Evolutionary conservation across 169 alveolate genomes (phyloP).

Genomic region (Plasmodium inui): DNA sequence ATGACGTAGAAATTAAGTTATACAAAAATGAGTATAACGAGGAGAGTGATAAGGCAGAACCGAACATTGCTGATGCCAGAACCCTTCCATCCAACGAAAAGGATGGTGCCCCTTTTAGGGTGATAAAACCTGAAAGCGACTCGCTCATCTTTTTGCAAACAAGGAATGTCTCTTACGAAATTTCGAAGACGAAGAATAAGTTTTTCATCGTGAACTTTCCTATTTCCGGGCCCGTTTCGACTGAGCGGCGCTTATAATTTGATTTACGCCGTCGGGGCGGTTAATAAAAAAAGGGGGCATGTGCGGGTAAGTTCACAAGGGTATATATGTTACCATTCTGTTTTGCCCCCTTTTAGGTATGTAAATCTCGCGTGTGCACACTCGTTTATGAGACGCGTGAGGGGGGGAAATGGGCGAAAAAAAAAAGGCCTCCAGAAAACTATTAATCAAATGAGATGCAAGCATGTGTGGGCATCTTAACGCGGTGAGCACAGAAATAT

Average conservation of each 20-base stretch:
- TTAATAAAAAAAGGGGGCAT: not conserved
- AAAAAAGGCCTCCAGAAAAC: not conserved
- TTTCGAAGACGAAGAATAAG: constrained; percentile 48
- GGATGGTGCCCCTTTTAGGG: constrained; percentile 16
- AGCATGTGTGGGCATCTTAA: not conserved
- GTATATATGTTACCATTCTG: not conserved
- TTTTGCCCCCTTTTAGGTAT: not conserved
- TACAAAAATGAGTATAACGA: constrained; percentile 19
- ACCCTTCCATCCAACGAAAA: not conserved
- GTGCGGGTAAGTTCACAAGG: not conserved
- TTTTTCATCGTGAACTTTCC: constrained; percentile 47
- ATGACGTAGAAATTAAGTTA: constrained; percentile 43
- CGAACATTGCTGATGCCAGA: not conserved
- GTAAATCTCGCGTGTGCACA: not conserved
- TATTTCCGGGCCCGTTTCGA: constrained; percentile 65
- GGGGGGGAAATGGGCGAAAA: not conserved
- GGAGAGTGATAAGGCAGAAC: not conserved
- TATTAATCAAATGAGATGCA: not conserved
- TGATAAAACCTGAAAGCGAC: constrained; percentile 64
- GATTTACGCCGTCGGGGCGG: not conserved
- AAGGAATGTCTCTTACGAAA: constrained; percentile 65
- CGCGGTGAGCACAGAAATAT: not conserved
- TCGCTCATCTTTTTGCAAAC: constrained; percentile 76
- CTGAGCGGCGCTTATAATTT: constrained; percentile 45
- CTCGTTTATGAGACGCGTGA: not conserved